phyloP scores from a whole-genome alignment of 768 basidiomycete genomes.

The Rhodocollybia butyracea region DNA sequence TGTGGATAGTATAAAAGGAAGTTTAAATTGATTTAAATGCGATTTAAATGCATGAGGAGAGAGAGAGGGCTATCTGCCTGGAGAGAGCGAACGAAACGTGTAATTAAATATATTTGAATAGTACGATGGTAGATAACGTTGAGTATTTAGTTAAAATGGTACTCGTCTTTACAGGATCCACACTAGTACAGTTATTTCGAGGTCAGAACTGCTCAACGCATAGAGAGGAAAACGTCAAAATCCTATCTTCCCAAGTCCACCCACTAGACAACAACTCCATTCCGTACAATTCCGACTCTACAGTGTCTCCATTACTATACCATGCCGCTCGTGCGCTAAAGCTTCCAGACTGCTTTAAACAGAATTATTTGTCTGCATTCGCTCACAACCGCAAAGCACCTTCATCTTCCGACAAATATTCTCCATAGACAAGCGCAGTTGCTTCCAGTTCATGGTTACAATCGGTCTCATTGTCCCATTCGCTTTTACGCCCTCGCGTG shows the following conservation, averaged over 20 bases:
- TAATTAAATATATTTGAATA: too few species aligned
- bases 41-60: too few species aligned
- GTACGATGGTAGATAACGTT: too few species aligned
- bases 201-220: slow-evolving; percentile 45
- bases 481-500: slow-evolving; percentile 60
- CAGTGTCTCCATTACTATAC: slow-evolving; percentile 58
- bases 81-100: too few species aligned
- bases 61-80: too few species aligned
- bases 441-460: slow-evolving; percentile 76
- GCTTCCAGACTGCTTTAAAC: slow-evolving; percentile 55
- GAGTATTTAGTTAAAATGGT: too few species aligned
- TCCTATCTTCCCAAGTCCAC: slow-evolving; percentile 70
- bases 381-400: slow-evolving; percentile 24
- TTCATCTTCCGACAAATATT: slow-evolving; percentile 34
- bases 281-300: slow-evolving; percentile 73
- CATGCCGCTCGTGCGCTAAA: slow-evolving; percentile 71
- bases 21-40: too few species aligned
- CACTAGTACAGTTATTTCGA: slow-evolving; percentile 69
- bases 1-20: too few species aligned
- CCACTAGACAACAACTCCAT: slow-evolving; percentile 68
- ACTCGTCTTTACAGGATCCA: too few species aligned
- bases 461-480: slow-evolving; percentile 76
- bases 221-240: slow-evolving; percentile 77
- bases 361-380: slow-evolving; percentile 60
- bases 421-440: slow-evolving; percentile 58